These are phyloP conservation scores for Cryoendolithus antarcticus DNA, from an alignment of 2,329 filamentous ascomycete genomes.

Conservation along the genomic window DNA sequence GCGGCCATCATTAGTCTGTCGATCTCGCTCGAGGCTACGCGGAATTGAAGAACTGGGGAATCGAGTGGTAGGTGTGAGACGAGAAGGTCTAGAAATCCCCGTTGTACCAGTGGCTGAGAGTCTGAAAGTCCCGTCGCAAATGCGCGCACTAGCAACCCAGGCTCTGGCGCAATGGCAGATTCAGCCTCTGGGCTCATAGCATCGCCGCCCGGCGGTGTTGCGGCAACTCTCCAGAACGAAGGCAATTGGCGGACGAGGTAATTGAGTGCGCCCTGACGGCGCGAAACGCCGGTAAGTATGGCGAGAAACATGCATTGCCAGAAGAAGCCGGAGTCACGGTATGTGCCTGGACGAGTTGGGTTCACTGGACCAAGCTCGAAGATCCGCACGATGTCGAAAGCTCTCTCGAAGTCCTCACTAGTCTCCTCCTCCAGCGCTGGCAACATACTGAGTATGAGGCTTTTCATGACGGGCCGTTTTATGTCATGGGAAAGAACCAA, in stretches of 20 bases:
- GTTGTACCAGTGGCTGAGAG: conserved; percentile 79
- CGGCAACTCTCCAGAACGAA: conserved; percentile 40
- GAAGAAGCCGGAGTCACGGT: conserved; percentile 58
- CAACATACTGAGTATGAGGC: conserved; percentile 75
- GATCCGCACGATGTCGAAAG: conserved; percentile 62
- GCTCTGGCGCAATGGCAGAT: conserved; percentile 77
- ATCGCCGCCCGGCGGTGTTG: background rate
- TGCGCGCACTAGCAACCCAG: conserved; percentile 76
- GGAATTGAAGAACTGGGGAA: conserved; percentile 65
- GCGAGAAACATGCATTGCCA: conserved; percentile 97
- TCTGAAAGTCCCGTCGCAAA: conserved; percentile 85
- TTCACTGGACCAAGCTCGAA: conserved; percentile 47
- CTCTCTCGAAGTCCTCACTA: conserved; percentile 91
- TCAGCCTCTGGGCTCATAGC: conserved; percentile 30
- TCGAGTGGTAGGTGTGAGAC: conserved; percentile 82
- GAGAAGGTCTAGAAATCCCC: conserved; percentile 84
- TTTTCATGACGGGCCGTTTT: conserved; percentile 78
- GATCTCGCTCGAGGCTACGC: conserved; percentile 61
- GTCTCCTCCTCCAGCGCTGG: conserved; percentile 92
- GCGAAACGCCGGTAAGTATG: conserved; percentile 75
- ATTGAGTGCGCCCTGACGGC: conserved; percentile 74
- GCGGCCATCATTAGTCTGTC: conserved; percentile 73
- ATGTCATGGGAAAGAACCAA: conserved; percentile 56
- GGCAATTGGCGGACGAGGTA: conserved; percentile 74
- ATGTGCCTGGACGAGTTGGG: conserved; percentile 12